Percentiles rank a stretch among this genome's conserved stretches.
Evolutionary conservation across 139 green algal species (phyloP).

Genomic region (Chlamydomonas applanata): DNA sequence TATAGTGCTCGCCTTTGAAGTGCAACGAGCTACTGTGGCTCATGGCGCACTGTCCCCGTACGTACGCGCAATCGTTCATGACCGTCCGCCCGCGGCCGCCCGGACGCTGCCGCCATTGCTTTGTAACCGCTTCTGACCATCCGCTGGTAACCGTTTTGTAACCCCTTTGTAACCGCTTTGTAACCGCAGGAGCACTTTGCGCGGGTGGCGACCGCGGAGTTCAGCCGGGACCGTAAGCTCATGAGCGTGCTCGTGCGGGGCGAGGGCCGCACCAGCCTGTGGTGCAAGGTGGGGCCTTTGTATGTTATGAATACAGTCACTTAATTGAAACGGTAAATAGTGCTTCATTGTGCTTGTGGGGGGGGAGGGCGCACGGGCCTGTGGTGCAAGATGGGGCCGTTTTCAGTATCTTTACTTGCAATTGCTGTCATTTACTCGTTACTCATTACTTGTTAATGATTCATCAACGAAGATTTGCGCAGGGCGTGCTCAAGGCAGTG

Average conservation of each 20-base stretch:
- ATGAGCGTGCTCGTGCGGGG: conserved; percentile 79
- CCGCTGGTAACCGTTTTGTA: too few relatives aligned
- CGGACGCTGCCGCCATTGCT: too few relatives aligned
- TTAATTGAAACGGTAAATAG: too few relatives aligned
- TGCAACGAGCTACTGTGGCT: too few relatives aligned
- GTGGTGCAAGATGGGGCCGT: conserved; percentile 60
- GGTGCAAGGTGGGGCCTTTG: conserved; percentile 60
- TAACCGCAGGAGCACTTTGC: conserved; percentile 16
- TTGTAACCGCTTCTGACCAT: too few relatives aligned
- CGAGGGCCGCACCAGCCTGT: conserved; percentile 35
- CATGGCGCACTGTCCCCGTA: too few relatives aligned
- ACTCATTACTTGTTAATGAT: background rate
- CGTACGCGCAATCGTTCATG: too few relatives aligned
- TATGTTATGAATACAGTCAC: too few relatives aligned
- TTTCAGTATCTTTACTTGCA: background rate
- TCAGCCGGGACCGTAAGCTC: conserved; percentile 84
- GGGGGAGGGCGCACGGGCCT: conserved; percentile 27
- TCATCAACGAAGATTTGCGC: too few relatives aligned
- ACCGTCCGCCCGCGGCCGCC: too few relatives aligned
- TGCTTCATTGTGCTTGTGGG: conserved; percentile 69
- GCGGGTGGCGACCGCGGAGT: conserved; percentile 77
- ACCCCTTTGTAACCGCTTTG: too few relatives aligned
- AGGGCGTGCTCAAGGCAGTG: conserved; percentile 62
- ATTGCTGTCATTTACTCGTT: background rate
- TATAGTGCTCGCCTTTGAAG: too few relatives aligned